Evolutionary conservation across 2,329 filamentous ascomycete species (phyloP).

Genomic region (Calonectria naviculata): DNA sequence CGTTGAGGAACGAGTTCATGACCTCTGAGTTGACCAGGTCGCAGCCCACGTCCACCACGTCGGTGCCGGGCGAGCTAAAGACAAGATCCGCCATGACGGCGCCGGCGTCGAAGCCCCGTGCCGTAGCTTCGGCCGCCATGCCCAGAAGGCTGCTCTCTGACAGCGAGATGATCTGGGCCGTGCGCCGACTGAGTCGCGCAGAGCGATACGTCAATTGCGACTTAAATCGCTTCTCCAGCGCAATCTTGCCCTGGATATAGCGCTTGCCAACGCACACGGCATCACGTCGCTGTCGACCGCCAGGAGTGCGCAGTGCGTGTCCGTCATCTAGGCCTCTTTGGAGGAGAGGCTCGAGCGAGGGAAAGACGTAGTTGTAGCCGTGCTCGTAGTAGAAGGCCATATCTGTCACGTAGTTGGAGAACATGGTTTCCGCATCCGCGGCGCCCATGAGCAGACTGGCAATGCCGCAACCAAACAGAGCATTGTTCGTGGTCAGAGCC

Average conservation of each 20-base stretch:
- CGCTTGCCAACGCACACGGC: slow-evolving; percentile 33
- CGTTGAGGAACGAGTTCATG: slow-evolving; percentile 38
- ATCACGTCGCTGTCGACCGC: slow-evolving; percentile 32
- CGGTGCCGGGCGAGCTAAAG: slow-evolving; percentile 38
- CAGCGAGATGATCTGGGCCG: slow-evolving; percentile 35
- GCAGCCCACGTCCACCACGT: slow-evolving; percentile 36
- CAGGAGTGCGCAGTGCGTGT: slow-evolving; percentile 30
- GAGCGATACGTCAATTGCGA: slow-evolving; percentile 26
- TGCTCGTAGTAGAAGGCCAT: slow-evolving; percentile 39
- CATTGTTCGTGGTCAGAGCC: slow-evolving; percentile 36
- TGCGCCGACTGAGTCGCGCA: slow-evolving; percentile 27
- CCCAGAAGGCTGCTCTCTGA: slow-evolving; percentile 37
- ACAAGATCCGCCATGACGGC: slow-evolving; percentile 38
- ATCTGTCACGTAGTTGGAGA: slow-evolving; percentile 38
- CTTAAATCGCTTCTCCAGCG: slow-evolving; percentile 35
- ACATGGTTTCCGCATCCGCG: slow-evolving; percentile 34
- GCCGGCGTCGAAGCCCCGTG: slow-evolving; percentile 32
- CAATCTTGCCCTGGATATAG: slow-evolving; percentile 37
- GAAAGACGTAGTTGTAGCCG: slow-evolving; percentile 39
- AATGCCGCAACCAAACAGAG: slow-evolving; percentile 36
- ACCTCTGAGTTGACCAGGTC: slow-evolving; percentile 37
- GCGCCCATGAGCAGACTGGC: slow-evolving; percentile 38
- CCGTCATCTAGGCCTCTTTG: slow-evolving; percentile 30
- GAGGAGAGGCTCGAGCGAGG: slow-evolving; percentile 30
- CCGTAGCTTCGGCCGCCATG: slow-evolving; percentile 35